A percentile compares a stretch with the other conserved stretches of the same genome.
These are phyloP conservation scores for Salix dunnii DNA, from an alignment of 345 rosid species.

Conservation along the genomic window DNA sequence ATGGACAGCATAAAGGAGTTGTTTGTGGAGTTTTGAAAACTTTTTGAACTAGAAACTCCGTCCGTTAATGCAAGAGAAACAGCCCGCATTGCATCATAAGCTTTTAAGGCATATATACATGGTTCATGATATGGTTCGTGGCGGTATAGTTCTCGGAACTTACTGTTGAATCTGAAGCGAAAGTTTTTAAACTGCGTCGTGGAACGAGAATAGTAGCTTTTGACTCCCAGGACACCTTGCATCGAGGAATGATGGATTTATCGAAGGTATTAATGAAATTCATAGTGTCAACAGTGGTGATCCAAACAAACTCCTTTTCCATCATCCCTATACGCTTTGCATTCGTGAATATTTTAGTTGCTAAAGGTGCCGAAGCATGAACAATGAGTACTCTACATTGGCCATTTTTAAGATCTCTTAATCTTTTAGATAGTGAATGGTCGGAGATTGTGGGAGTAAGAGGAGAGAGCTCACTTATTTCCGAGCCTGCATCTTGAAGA, in stretches of 20 bases:
- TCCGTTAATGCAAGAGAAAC: no score
- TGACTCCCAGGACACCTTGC: conserved; percentile 28
- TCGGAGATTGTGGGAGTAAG: conserved; percentile 4
- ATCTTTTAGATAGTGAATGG: conserved; percentile 2
- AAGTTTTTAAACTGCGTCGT: conserved; percentile 9
- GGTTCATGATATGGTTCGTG: no score
- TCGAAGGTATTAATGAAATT: conserved; percentile 11
- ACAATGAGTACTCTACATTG: conserved; percentile 25
- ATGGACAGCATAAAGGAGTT: background rate
- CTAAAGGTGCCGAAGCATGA: conserved; percentile 12
- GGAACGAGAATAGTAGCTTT: conserved; percentile 5
- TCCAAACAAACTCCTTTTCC: conserved; percentile 30
- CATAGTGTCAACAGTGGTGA: conserved; percentile 13
- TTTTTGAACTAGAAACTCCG: no score
- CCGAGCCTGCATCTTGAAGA: conserved; percentile 3
- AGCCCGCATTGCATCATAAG: no score
- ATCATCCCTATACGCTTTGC: conserved; percentile 21
- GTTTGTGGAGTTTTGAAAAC: no score
- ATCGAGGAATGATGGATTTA: conserved; percentile 15
- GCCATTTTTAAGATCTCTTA: conserved; percentile 12
- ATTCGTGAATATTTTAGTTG: conserved; percentile 4
- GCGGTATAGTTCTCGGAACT: no score
- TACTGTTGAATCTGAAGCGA: conserved; percentile 1
- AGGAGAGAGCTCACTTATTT: conserved; percentile 12
- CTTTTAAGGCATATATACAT: no score